phyloP scores from a whole-genome alignment of 2,329 filamentous ascomycete species.

The Cadophora sp. region DNA sequence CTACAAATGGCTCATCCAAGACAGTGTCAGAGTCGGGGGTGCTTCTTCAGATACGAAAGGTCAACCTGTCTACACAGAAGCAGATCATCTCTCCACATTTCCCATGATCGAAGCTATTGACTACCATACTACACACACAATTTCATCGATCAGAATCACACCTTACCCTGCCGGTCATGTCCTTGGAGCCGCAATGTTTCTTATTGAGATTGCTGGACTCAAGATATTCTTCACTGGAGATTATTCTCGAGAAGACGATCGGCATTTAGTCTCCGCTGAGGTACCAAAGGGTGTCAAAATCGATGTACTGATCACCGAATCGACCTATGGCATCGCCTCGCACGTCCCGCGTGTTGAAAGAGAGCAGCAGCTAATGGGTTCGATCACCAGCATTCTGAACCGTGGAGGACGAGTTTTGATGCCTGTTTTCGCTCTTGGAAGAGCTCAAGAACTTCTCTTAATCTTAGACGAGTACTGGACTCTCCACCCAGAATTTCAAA shows the following conservation, averaged over 20 bases:
- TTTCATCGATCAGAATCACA: slow-evolving; percentile 94
- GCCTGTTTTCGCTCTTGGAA: slow-evolving; percentile 92
- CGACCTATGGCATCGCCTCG: slow-evolving; percentile 94
- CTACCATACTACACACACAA: slow-evolving; percentile 97
- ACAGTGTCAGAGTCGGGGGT: slow-evolving; percentile 89
- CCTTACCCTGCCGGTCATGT: slow-evolving; percentile 97
- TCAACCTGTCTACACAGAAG: slow-evolving; percentile 89
- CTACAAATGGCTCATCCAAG: slow-evolving; percentile 99
- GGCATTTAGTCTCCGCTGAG: slow-evolving; percentile 92
- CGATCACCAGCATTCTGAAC: slow-evolving; percentile 89
- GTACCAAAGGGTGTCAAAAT: slow-evolving; percentile 90
- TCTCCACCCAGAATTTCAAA: slow-evolving; percentile 86
- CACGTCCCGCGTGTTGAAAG: slow-evolving; percentile 90
- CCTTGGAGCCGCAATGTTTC: slow-evolving; percentile 97
- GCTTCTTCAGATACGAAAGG: slow-evolving; percentile 61
- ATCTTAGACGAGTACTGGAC: slow-evolving; percentile 98
- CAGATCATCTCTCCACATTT: slow-evolving; percentile 93
- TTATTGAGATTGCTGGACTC: slow-evolving; percentile 94
- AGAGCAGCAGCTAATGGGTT: slow-evolving; percentile 94
- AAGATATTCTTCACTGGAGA: slow-evolving; percentile 98
- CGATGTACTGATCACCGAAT: slow-evolving; percentile 96
- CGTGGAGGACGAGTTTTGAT: slow-evolving; percentile 91
- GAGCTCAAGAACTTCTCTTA: slow-evolving; percentile 91
- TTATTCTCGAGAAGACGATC: slow-evolving; percentile 94
- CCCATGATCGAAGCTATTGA: slow-evolving; percentile 96